These are phyloP conservation scores for Lathyrus oleraceus DNA, from an alignment of 306 rosid genomes.

Conservation along the genomic window DNA sequence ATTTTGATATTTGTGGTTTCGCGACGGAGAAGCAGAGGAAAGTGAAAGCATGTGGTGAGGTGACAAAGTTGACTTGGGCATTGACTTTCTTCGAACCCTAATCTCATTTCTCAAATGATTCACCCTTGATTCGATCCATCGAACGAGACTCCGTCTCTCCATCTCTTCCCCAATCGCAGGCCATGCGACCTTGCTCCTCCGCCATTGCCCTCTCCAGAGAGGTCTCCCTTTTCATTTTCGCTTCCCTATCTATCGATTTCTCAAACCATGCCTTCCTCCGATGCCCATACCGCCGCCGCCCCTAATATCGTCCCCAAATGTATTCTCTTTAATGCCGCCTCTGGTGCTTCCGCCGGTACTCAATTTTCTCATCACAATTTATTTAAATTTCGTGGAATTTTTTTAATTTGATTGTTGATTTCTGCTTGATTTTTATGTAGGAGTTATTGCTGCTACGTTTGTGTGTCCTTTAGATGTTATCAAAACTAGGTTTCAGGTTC, in stretches of 20 bases:
- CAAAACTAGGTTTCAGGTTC: conserved; percentile 87
- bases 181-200: conserved; percentile 79
- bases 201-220: conserved; percentile 66
- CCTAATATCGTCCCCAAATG: conserved; percentile 53
- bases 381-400: background rate
- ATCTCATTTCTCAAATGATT: background rate
- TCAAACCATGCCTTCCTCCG: conserved; percentile 52
- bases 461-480: conserved; percentile 89
- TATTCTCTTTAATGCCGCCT: conserved; percentile 73
- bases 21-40: conserved; percentile 33
- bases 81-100: background rate
- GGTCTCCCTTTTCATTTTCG: conserved; percentile 45
- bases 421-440: conserved; percentile 37
- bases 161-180: conserved; percentile 38
- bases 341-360: conserved; percentile 84
- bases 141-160: conserved; percentile 12
- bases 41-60: background rate
- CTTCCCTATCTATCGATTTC: conserved; percentile 12
- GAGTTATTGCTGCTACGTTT: conserved; percentile 79
- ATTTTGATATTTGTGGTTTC: conserved; percentile 5
- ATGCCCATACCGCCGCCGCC: conserved; percentile 43
- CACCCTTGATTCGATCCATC: background rate
- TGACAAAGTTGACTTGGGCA: background rate
- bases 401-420: background rate
- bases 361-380: background rate